Evolutionary conservation across 2,329 filamentous ascomycete genomes (phyloP), one percentile per base, ranked within the genome.

Genomic region (Phymatotrichopsis omnivora): DNA sequence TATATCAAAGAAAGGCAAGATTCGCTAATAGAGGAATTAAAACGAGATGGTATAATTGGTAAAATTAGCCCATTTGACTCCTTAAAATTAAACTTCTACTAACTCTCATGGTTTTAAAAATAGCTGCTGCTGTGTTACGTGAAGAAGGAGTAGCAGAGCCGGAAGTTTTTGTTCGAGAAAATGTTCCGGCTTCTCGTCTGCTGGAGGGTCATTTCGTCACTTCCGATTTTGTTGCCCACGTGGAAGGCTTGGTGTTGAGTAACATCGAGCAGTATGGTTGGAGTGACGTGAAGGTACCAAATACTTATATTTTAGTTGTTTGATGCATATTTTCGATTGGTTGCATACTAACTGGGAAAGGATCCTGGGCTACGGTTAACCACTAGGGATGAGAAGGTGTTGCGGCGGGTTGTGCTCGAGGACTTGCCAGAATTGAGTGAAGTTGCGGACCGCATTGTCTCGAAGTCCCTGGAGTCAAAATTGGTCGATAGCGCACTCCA

Each of bases 281-380:
- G 47, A 51, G 51, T 23, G 44, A 53, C 20, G 33, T 53, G 25
- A 53, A 53, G 43, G 51, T 42, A 27, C 19, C n/a, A n/a, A n/a
- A n/a, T n/a, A n/a, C n/a, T n/a, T 20, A 6, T 12, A 20, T 38
- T 6, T n/a, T 12, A 23, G 6, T 27, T 38, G n/a, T 7, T 11
- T 12, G n/a, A 4, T 24, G 14, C 14, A 38, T n/a, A n/a, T n/a
- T n/a, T n/a, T n/a, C n/a, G 35, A 20, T 38, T 10, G 28, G 20
- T 19, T 16, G 5, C 35, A 34, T n/a, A n/a, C n/a, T n/a, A n/a
- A n/a, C n/a, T n/a, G n/a, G n/a, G 16, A 36, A 24, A 55, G 51
- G 52, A 46, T 30, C 24, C 43, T 23, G 43, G 46, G 36, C 35
- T 47, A 31, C 40, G 40, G 46, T 45, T 53, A 22, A 38, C 27